These are phyloP conservation scores for Urtica urens DNA, from an alignment of 306 rosid species.

Conservation along the genomic window DNA sequence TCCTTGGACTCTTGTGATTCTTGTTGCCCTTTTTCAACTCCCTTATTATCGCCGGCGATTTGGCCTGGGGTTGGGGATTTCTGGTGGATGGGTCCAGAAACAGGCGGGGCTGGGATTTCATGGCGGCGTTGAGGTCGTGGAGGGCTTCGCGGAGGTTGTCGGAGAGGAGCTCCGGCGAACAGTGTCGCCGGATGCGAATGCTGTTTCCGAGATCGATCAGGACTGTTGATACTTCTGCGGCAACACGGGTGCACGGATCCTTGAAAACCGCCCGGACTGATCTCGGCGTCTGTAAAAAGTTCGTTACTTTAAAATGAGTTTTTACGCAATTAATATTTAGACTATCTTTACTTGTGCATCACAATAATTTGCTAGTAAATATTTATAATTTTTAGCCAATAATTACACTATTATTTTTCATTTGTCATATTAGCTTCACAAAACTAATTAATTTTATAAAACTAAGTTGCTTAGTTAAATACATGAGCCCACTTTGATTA, in stretches of 20 bases:
- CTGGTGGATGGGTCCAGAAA: conserved; percentile 59
- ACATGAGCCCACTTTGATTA: too few species aligned
- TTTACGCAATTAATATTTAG: not conserved
- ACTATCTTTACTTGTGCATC: not conserved
- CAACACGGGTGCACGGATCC: conserved; percentile 64
- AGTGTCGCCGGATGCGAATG: conserved; percentile 57
- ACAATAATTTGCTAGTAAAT: not conserved
- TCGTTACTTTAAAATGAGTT: not conserved
- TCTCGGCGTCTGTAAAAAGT: conserved; percentile 47
- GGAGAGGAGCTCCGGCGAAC: conserved; percentile 74
- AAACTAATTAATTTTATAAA: too few species aligned
- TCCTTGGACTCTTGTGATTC: not conserved
- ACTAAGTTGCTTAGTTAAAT: too few species aligned
- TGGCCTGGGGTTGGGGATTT: conserved; percentile 37
- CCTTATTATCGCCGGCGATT: conserved; percentile 29
- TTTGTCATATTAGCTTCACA: too few species aligned
- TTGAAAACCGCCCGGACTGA: conserved; percentile 62
- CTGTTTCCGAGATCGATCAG: conserved; percentile 65
- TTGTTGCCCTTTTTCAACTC: conserved; percentile 17
- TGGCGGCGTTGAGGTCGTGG: conserved; percentile 67
- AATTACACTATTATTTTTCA: too few species aligned
- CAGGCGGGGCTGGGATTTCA: conserved; percentile 78
- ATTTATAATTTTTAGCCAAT: too few species aligned
- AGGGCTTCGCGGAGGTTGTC: conserved; percentile 85
- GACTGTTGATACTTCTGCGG: conserved; percentile 65